Evolutionary conservation across 2,329 filamentous ascomycete genomes (phyloP), one percentile per base, ranked within the genome.

Genomic region (Ophiostoma fasciatum): DNA sequence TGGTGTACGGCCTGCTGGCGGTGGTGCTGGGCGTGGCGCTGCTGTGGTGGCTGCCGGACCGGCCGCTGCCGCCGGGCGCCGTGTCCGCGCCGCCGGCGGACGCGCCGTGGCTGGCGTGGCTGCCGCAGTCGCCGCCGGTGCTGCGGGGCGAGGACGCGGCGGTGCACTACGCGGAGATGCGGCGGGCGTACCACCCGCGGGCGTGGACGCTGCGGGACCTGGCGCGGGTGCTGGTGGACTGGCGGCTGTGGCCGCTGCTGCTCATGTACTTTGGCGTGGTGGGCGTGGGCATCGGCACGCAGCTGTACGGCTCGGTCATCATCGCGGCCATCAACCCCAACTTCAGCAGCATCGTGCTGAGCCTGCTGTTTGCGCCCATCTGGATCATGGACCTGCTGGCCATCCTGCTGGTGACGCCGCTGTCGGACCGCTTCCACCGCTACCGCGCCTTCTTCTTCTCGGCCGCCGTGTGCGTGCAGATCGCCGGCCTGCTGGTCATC

Each of bases 251-350:
- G 80, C 85, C 85, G 2, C 58, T 94, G 45, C 68, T 78, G 1
- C 51, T 93, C 36, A 94, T 94, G 85, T 94, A 94, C 59, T 93
- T 94, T 59, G 85, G 85, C 15, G 85, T 94, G 4, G 85, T 94
- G 1, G 85, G 85, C 17, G 85, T 93, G 4, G 85, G 85, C 8
- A 93, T 93, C 43, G 85, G 84, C 30, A 85, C 83, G 1, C 84
- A 93, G 58, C 73, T 82, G 31, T 94, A 94, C 51, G 82, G 80
- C 22, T 88, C 78, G 3, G 74, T 93, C 45, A 93, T 94, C 48
- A 90, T 94, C 48, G 67, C 71, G 13, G 72, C 75, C 9, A 90
- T 90, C 50, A 75, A 87, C 51, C 73, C 82, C 1, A 59, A 60
- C 0, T 74, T 92, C 40, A 82, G 71, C 3, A 74, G 74, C 19